phyloP scores from a whole-genome alignment of 306 rosid species.

The Sophora flavescens region DNA sequence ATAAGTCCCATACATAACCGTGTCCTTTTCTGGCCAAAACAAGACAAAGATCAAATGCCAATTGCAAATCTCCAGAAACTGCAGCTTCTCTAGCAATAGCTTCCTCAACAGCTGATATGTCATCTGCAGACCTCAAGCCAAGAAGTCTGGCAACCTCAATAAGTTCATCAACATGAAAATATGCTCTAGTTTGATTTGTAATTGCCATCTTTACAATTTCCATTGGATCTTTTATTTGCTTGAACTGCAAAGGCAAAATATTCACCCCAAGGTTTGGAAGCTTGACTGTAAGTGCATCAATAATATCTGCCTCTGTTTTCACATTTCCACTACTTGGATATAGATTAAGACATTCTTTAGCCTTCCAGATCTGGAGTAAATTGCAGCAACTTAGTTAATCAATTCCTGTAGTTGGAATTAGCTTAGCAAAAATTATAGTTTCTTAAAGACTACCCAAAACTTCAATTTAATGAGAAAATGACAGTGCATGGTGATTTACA shows the following conservation, averaged over 20 bases:
- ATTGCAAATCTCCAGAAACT: slow-evolving; percentile 96
- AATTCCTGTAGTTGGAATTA: slow-evolving; percentile 39
- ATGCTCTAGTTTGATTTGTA: slow-evolving; percentile 85
- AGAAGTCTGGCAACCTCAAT: slow-evolving; percentile 92
- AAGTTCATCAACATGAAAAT: slow-evolving; percentile 95
- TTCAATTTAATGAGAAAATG: slow-evolving; percentile 34
- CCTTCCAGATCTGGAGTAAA: slow-evolving; percentile 92
- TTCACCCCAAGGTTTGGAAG: slow-evolving; percentile 97
- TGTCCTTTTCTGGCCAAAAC: slow-evolving; percentile 89
- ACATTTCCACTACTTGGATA: slow-evolving; percentile 74
- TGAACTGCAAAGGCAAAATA: slow-evolving; percentile 94
- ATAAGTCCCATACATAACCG: slow-evolving; percentile 93
- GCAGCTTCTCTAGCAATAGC: slow-evolving; percentile 99
- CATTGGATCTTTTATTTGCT: slow-evolving; percentile 93
- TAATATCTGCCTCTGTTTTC: slow-evolving; percentile 82
- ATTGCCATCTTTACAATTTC: slow-evolving; percentile 91
- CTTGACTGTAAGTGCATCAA: slow-evolving; percentile 83
- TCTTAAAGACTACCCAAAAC: slow-evolving; percentile 34
- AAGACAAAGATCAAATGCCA: slow-evolving; percentile 98
- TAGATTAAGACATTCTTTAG: slow-evolving; percentile 90
- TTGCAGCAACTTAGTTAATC: slow-evolving; percentile 44
- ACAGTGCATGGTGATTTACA: slow-evolving; percentile 22
- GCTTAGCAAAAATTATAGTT: slow-evolving; percentile 38
- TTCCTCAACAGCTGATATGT: slow-evolving; percentile 89
- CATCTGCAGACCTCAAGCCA: slow-evolving; percentile 81